Evolutionary conservation across 495 filamentous ascomycete genomes (phyloP).

Genomic region (Tuber borchii): DNA sequence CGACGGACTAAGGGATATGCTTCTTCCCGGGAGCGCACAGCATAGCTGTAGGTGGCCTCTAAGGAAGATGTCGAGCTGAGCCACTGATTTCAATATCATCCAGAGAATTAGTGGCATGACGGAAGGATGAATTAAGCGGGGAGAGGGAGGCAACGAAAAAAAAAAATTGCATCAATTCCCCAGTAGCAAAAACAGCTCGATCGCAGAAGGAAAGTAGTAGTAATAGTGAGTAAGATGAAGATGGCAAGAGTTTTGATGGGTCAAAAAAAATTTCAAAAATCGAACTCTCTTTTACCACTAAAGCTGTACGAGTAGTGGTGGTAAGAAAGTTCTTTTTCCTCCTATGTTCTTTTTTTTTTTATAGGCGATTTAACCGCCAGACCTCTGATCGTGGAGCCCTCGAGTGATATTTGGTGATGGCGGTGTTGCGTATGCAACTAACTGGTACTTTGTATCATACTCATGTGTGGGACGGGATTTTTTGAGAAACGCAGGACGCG

Average conservation of each 20-base stretch:
- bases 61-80: not conserved
- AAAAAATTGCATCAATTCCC: not conserved
- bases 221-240: not conserved
- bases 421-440: not conserved
- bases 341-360: not conserved
- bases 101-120: not conserved
- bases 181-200: conserved; percentile 4
- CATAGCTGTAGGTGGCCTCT: not conserved
- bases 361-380: conserved; percentile 12
- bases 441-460: not conserved
- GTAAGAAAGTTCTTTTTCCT: not conserved
- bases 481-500: not conserved
- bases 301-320: not conserved
- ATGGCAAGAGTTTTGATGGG: not conserved
- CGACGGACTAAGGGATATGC: too few species aligned
- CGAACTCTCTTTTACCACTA: not conserved
- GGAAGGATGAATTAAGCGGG: not conserved
- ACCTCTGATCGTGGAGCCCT: not conserved
- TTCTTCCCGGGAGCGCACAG: not conserved
- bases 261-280: not conserved
- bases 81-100: not conserved
- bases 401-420: conserved; percentile 1
- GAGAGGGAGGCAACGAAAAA: not conserved
- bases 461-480: not conserved
- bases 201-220: not conserved